These are phyloP conservation scores for Calophaca sinica DNA, from an alignment of 306 rosid species.

Conservation along the genomic window DNA sequence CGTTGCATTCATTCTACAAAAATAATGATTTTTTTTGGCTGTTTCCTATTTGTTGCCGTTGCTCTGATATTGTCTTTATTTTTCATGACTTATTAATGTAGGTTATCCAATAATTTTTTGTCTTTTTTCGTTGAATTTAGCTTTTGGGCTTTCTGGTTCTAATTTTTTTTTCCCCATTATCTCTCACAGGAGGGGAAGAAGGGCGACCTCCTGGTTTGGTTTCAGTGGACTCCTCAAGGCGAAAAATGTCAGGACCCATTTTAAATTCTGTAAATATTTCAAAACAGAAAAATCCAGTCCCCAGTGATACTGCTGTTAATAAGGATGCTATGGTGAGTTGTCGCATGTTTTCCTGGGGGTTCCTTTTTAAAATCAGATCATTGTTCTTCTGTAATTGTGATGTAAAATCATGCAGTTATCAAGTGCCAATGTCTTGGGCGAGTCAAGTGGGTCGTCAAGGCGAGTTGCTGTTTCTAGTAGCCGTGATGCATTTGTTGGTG, in stretches of 20 bases:
- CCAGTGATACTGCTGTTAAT: constrained; percentile 48
- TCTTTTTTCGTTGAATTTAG: neutral
- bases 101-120: constrained; percentile 14
- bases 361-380: constrained; percentile 4
- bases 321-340: constrained; percentile 59
- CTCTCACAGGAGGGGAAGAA: constrained; percentile 71
- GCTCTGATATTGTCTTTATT: neutral
- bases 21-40: neutral
- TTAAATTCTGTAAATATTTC: constrained; percentile 61
- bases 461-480: constrained; percentile 77
- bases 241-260: constrained; percentile 72
- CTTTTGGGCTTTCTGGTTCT: neutral
- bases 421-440: constrained; percentile 61
- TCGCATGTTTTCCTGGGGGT: constrained; percentile 1
- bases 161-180: constrained; percentile 7
- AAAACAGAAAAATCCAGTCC: constrained; percentile 55
- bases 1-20: neutral
- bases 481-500: constrained; percentile 70
- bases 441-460: constrained; percentile 87
- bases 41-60: neutral
- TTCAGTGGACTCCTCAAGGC: constrained; percentile 69
- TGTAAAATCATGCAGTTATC: constrained; percentile 59
- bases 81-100: neutral
- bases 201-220: constrained; percentile 70
- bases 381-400: neutral